A percentile compares a stretch with the other conserved stretches of the same genome.
Conservation (phyloP, 257 asterid species). For the Scutellaria barbata region DNA sequence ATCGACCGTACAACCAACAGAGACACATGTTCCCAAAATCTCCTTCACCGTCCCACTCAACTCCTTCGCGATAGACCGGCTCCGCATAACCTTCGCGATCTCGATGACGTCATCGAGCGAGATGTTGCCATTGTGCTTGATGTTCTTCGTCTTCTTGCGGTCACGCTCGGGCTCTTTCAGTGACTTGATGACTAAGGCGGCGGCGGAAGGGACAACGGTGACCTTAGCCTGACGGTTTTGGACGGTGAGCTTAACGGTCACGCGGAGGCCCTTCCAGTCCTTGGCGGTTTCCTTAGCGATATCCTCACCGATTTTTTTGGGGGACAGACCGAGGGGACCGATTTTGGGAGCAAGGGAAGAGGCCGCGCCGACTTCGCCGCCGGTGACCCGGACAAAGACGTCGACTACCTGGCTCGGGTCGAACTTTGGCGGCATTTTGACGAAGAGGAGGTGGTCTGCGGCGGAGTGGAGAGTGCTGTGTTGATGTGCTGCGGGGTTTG, state of each 20-base stretch:
- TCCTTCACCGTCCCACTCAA: slow-evolving; percentile 74
- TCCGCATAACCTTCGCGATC: slow-evolving; percentile 65
- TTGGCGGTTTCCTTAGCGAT: slow-evolving; percentile 77
- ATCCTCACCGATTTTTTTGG: slow-evolving; percentile 73
- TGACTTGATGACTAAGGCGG: slow-evolving; percentile 74
- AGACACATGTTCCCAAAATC: slow-evolving; percentile 71
- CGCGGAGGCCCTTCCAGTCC: slow-evolving; percentile 90
- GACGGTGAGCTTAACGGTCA: slow-evolving; percentile 68
- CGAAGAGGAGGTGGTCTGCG: slow-evolving; percentile 13
- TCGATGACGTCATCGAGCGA: slow-evolving; percentile 73
- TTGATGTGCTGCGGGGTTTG: slow-evolving; percentile 20
- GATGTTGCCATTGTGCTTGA: slow-evolving; percentile 69
- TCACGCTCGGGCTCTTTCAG: slow-evolving; percentile 77
- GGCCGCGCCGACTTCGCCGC: slow-evolving; percentile 81
- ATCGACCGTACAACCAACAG: slow-evolving; percentile 73
- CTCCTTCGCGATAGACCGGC: slow-evolving; percentile 70
- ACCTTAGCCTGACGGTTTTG: slow-evolving; percentile 80
- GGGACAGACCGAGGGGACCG: slow-evolving; percentile 76
- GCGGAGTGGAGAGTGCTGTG: not conserved
- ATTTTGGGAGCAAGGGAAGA: slow-evolving; percentile 75
- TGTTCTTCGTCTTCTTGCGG: slow-evolving; percentile 67
- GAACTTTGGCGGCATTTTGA: slow-evolving; percentile 76
- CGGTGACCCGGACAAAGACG: slow-evolving; percentile 71
- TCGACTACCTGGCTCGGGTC: slow-evolving; percentile 70
- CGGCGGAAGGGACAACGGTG: slow-evolving; percentile 72